Base-by-base conservation (phyloP, 805 yeast genomes). In the Myxozyma neglecta region DNA sequence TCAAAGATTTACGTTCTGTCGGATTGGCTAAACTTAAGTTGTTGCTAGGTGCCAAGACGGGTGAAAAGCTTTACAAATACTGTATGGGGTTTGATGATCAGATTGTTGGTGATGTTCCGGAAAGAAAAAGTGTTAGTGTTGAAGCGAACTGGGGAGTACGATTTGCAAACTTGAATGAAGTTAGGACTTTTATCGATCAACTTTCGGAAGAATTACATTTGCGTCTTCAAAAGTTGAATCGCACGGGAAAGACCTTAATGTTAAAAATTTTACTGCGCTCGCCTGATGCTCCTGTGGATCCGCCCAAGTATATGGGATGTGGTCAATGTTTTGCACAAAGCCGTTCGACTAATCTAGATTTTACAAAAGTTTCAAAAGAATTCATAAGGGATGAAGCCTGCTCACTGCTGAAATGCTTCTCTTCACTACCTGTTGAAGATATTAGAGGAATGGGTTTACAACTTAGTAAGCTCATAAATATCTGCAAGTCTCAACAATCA, bases 121-220 rank as follows among this genome's bases (percentile, higher is more conserved):
- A 83, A 11, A 78, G 96, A 34, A 90, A 90, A 68, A 83, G 94
- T 0, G 81, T 93, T 0, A 90, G 96, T 0, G 88, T 91, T 3
- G 98, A 93, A 70, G 87, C 93, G 34, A 89, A 90, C 64, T 93
- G 90, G 87, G 98, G 97, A 0, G 88, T 93, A 0, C 72, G 98
- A 52, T 88, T 92, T 66, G 81, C 84, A 37, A 76, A 76, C 0
- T 77, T 81, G 36, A 72, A 74, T 0, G 90, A 93, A 70, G 83
- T 87, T 29, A 92, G 87, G 64, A 66, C 58, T 4, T 94, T 93
- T 69, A 70, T 90, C 9, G 75, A 78, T 40, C 75, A 81, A 18
- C 74, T 91, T 52, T 77, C 87, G 0, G 73, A 75, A 36, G 97
- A 90, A 69, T 70, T 94, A 53, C 75, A 80, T 53, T 64, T 73